Percentiles rank a stretch among this genome's conserved stretches.
Conservation (phyloP, 1,139 yeast genomes). For the Blastobotrys apis region DNA sequence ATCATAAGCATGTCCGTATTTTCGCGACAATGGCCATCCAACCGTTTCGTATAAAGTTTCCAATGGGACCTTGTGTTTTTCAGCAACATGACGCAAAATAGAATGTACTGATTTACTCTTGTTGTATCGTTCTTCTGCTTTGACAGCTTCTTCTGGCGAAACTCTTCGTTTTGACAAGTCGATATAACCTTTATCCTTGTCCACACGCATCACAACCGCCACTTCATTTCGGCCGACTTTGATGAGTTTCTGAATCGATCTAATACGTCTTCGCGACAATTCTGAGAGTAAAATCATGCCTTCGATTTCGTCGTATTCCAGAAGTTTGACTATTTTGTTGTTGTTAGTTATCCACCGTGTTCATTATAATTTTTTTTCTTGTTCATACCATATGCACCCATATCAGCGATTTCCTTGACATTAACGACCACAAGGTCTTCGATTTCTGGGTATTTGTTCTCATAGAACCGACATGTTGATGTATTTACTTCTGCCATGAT, state of each 20-base stretch:
- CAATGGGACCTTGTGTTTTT: conserved; percentile 82
- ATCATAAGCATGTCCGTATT: conserved; percentile 95
- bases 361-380: background rate
- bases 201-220: conserved; percentile 97
- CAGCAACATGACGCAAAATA: conserved; percentile 96
- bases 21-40: conserved; percentile 97
- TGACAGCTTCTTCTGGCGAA: conserved; percentile 93
- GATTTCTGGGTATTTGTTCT: conserved; percentile 97
- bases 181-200: conserved; percentile 96
- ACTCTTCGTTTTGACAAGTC: conserved; percentile 97
- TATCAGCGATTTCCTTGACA: conserved; percentile 96
- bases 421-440: conserved; percentile 99
- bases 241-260: conserved; percentile 94
- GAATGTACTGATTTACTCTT: conserved; percentile 97
- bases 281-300: conserved; percentile 97
- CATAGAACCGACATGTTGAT: conserved; percentile 93
- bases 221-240: conserved; percentile 99
- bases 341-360: background rate
- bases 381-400: conserved; percentile 69
- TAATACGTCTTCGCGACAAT: conserved; percentile 95
- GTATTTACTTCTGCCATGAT: conserved; percentile 50
- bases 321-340: conserved; percentile 56
- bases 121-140: conserved; percentile 97
- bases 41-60: conserved; percentile 81
- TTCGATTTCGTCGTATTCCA: conserved; percentile 96